phyloP scores from a whole-genome alignment of 1,139 yeast genomes.

The Kluyveromyces marxianus region DNA sequence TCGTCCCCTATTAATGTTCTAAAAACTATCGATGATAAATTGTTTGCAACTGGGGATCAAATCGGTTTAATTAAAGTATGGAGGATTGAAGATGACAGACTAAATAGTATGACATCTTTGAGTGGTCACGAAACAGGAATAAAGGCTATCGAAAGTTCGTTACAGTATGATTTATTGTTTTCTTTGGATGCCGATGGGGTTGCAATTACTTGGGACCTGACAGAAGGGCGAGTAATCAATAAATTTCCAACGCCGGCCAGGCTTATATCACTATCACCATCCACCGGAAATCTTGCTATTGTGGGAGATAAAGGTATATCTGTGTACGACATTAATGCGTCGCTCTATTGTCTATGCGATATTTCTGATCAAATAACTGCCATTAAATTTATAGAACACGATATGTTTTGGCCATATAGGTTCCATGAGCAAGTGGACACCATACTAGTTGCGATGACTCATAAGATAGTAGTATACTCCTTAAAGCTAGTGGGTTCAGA shows the following conservation, averaged over 20 bases:
- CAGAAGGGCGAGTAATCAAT: conserved; percentile 43
- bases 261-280: conserved; percentile 43
- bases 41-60: conserved; percentile 46
- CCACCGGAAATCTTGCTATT: conserved; percentile 46
- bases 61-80: conserved; percentile 52
- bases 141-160: conserved; percentile 37
- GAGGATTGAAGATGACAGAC: conserved; percentile 30
- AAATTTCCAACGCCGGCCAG: conserved; percentile 30
- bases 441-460: conserved; percentile 31
- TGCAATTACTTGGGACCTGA: conserved; percentile 53
- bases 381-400: conserved; percentile 24
- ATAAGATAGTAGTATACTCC: conserved; percentile 27
- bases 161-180: conserved; percentile 45
- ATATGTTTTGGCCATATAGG: conserved; percentile 19
- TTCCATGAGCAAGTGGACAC: conserved; percentile 34
- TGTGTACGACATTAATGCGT: conserved; percentile 52
- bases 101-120: conserved; percentile 22
- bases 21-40: conserved; percentile 19
- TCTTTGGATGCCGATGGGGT: conserved; percentile 46
- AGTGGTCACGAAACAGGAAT: conserved; percentile 48
- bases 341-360: conserved; percentile 26
- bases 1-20: conserved; percentile 22
- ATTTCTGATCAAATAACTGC: conserved; percentile 13
- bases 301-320: conserved; percentile 29
- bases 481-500: conserved; percentile 19